Evolutionary conservation across 495 filamentous ascomycete species (phyloP), one percentile per base, ranked within the genome.

Genomic region (Letharia columbiana): DNA sequence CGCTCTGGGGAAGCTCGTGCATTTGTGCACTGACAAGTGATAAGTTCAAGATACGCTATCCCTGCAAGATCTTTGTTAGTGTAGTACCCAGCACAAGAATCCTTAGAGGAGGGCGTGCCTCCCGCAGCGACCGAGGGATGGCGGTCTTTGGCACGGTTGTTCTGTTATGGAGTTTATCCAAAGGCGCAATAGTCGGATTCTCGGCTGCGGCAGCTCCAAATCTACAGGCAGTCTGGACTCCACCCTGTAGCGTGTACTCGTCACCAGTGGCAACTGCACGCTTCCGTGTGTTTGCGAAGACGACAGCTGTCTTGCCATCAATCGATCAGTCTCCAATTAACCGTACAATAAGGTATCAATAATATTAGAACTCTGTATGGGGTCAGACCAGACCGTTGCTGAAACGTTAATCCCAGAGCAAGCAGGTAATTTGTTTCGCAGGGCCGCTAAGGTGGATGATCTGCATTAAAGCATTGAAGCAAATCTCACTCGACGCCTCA

Each of bases 401-500:
- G 52, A 56, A 23, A 56, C n/a, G 52, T 56, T 56, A 63, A 59
- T 52, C 44, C 58, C 23, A 17, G 59, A 33, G 28, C 23, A 50
- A 63, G 61, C 42, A 60, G 47, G 41, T 15, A 67, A 49, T 60
- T 64, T 59, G 60, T 60, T 67, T 60, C 66, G 44, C 31, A 67
- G 40, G 23, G 65, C 60, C 60, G 57, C 65, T 67, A 63, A 67
- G 37, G 31, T 49, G 28, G 65, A 57, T 37, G 61, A 68, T 68
- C 66, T 41, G 42, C 56, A 37, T 33, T n/a, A 17, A 59, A 64
- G 50, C 40, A 47, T 63, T 35, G 35, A 59, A 68, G 61, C 52
- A 28, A 64, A 67, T 65, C 63, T 69, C 58, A 57, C 63, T 49
- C 62, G 9, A 47, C 62, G 67, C 67, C 67, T 69, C 63, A 65